Evolutionary conservation across 108 stramenopile genomes (phyloP), one percentile per base, ranked within the genome.

Genomic region (Skeletonema grethae): DNA sequence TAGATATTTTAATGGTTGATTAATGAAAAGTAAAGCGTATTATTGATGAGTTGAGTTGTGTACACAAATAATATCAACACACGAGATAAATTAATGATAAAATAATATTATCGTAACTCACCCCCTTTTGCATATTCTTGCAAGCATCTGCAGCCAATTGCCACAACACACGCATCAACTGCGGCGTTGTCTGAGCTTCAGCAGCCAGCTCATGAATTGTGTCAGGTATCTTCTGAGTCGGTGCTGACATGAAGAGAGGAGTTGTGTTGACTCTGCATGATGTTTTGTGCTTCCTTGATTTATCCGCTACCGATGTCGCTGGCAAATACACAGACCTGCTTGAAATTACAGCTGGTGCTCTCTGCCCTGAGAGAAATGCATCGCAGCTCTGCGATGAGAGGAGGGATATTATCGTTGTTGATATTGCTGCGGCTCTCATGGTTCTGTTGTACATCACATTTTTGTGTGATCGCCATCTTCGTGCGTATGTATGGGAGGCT

Each of bases 111-210:
- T 25, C 5, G 12, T 15, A 24, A 77, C 76, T 77, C 65, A 77
- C 76, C 76, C 82, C 92, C 62, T 87, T 80, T 60, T 77, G 73
- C 65, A 89, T 77, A 72, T 87, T 80, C 59, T 63, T 78, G 24
- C 79, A 70, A 35, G 84, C 87, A 69, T 84, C 67, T 10, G 88
- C 80, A 71, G 90, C 88, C 55, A 89, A 55, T 59, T 69, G 55
- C 92, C 92, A 93, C 10, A 93, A 36, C 32, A 76, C 87, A 41
- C 61, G 70, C 80, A 93, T 73, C 43, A 94, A 67, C 58, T 91
- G 85, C 16, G 93, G 76, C 5, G 88, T 90, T 12, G 88, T 94
- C 5, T 29, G 28, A 20, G 90, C 93, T 24, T 64, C 70, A 6
- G 50, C 50, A 8, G 50, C 50, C 9, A 53, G 8, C 20, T 22